These are phyloP conservation scores for Cryomyces antarcticus DNA, from an alignment of 495 filamentous ascomycete genomes.

Conservation along the genomic window DNA sequence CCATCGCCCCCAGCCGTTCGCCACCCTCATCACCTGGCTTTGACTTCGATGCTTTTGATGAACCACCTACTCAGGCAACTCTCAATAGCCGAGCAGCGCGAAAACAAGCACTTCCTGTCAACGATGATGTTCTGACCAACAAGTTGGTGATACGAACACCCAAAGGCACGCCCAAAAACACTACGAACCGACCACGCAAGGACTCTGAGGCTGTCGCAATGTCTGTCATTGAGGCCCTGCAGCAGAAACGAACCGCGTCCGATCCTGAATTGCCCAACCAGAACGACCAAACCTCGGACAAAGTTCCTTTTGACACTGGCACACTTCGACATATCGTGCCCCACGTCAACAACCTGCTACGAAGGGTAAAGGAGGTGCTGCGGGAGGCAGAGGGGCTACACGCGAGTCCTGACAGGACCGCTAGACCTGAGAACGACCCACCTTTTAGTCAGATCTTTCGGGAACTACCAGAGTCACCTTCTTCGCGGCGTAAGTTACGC, in stretches of 20 bases:
- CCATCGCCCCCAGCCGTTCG: conserved; percentile 12
- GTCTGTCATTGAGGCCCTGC: conserved; percentile 69
- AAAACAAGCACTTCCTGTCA: conserved; percentile 2
- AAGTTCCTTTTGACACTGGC: conserved; percentile 80
- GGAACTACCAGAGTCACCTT: conserved; percentile 24
- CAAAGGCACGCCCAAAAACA: conserved; percentile 7
- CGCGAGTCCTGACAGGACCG: conserved; percentile 33
- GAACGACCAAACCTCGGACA: conserved; percentile 35
- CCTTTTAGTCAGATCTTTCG: conserved; percentile 36
- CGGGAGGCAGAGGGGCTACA: conserved; percentile 22
- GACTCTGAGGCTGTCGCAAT: conserved; percentile 43
- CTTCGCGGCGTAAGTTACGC: conserved; percentile 24
- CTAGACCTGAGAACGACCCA: conserved; percentile 9
- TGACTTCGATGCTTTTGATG: conserved; percentile 18
- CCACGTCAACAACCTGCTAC: conserved; percentile 61
- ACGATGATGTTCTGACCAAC: background rate
- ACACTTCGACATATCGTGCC: conserved; percentile 74
- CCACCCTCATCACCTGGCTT: conserved; percentile 19
- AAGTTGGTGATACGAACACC: background rate
- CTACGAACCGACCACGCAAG: conserved; percentile 20
- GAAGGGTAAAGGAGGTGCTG: conserved; percentile 54
- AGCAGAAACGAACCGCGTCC: conserved; percentile 37
- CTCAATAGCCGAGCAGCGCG: conserved; percentile 3
- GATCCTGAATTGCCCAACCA: conserved; percentile 25
- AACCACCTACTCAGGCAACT: conserved; percentile 3